Evolutionary conservation across 2,329 filamentous ascomycete species (phyloP), one percentile per base, ranked within the genome.

Genomic region (Tolypocladium nubicola): DNA sequence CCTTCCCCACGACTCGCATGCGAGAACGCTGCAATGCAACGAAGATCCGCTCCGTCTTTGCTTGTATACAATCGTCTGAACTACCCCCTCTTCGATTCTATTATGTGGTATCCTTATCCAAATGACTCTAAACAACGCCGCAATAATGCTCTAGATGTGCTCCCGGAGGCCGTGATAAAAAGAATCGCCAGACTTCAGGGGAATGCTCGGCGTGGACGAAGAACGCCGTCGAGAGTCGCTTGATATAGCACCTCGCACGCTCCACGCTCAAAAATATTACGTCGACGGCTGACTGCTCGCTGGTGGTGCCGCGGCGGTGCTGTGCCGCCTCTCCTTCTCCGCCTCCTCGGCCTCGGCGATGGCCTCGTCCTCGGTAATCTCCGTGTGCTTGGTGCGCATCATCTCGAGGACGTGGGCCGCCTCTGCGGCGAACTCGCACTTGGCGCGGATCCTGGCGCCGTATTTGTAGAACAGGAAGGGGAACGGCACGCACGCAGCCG

Each of bases 401-500:
- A 68, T 68, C 61, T 72, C 69, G 71, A 87, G 76, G 59, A 87
- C 81, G 13, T 75, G 76, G 37, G 85, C 84, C 8, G 87, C 82
- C 70, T 89, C 80, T 11, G 82, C 79, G 7, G 87, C 83, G 66
- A 81, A 91, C 73, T 86, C 85, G 78, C 87, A 90, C 66, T 77
- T 81, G 68, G 78, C 74, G 26, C 88, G 79, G 63, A 92, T 87
- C 11, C 55, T 54, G 40, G 66, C 35, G 61, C 88, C 88, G 68
- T 89, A 90, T 63, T 80, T 84, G 74, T 88, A 89, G 71, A 93
- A 89, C 19, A 93, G 69, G 70, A 88, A 87, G 0, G 89, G 88
- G 65, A 89, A 86, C 0, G 89, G 87, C 21, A 90, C 75, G 70
- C 88, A 91, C 13, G 78, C 79, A 4, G 91, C 69, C 0, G 87